These are phyloP conservation scores for Trichophyton benhamiae DNA, from an alignment of 2,329 filamentous ascomycete genomes.

Conservation along the genomic window DNA sequence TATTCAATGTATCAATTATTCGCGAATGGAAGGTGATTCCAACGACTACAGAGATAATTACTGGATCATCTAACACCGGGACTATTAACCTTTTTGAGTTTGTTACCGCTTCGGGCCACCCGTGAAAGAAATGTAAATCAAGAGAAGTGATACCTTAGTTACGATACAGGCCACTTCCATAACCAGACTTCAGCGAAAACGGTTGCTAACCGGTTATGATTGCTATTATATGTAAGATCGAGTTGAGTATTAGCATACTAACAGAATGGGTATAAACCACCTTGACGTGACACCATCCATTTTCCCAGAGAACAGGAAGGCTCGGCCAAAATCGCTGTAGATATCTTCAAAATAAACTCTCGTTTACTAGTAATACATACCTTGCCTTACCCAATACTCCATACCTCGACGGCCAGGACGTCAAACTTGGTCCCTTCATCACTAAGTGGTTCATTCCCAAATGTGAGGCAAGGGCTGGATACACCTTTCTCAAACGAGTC, in stretches of 20 bases:
- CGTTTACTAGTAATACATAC: background rate
- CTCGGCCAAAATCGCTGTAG: background rate
- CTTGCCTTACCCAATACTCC: constrained; percentile 59
- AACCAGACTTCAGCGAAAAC: background rate
- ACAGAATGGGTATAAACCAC: background rate
- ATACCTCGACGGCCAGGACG: constrained; percentile 80
- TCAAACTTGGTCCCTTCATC: constrained; percentile 89
- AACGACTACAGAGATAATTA: too few species aligned
- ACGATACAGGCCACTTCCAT: background rate
- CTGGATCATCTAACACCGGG: too few species aligned
- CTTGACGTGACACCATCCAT: background rate
- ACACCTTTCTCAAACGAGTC: constrained; percentile 72
- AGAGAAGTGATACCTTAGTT: background rate
- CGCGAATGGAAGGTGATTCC: too few species aligned
- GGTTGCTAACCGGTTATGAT: background rate
- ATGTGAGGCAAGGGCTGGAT: constrained; percentile 74
- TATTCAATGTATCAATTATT: too few species aligned
- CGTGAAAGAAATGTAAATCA: too few species aligned
- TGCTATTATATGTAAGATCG: background rate
- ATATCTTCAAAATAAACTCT: background rate
- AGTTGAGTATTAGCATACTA: background rate
- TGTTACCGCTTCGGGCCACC: too few species aligned
- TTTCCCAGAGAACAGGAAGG: background rate
- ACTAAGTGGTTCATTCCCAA: constrained; percentile 86
- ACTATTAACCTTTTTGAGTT: too few species aligned